A percentile compares a stretch with the other conserved stretches of the same genome.
Conservation (phyloP, 495 filamentous ascomycete genomes). For the Diplogelasinospora grovesii region DNA sequence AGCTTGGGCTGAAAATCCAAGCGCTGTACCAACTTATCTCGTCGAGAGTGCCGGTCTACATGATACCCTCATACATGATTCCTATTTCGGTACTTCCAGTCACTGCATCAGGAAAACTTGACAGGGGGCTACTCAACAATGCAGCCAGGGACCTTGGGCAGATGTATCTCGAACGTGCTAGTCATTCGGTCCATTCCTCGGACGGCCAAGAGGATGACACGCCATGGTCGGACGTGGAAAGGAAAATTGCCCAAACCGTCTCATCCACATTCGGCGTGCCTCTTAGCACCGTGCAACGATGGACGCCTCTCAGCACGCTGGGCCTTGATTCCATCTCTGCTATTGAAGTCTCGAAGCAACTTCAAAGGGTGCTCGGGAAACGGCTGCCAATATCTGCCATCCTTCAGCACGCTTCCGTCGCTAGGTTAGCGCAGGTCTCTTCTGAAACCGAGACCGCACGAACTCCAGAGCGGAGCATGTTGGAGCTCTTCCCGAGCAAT, state of each 20-base stretch:
- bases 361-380: constrained; percentile 35
- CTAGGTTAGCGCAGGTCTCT: constrained; percentile 44
- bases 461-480: not conserved
- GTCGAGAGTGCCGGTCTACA: constrained; percentile 52
- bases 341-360: constrained; percentile 53
- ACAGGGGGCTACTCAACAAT: constrained; percentile 26
- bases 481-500: constrained; percentile 30
- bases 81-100: constrained; percentile 57
- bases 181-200: constrained; percentile 19
- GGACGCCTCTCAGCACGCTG: constrained; percentile 42
- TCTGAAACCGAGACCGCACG: not conserved
- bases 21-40: constrained; percentile 36
- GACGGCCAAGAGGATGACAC: constrained; percentile 28
- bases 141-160: constrained; percentile 14
- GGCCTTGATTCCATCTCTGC: constrained; percentile 80
- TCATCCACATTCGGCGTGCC: constrained; percentile 36
- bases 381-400: constrained; percentile 55
- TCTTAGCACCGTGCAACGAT: constrained; percentile 49
- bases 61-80: constrained; percentile 62
- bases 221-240: constrained; percentile 47
- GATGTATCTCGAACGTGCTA: constrained; percentile 11
- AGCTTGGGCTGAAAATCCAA: constrained; percentile 15
- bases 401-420: constrained; percentile 53
- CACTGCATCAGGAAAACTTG: constrained; percentile 58
- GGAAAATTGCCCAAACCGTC: constrained; percentile 40